Evolutionary conservation across 768 basidiomycete genomes (phyloP), one percentile per base, ranked within the genome.

Genomic region (Serendipita vermifera): DNA sequence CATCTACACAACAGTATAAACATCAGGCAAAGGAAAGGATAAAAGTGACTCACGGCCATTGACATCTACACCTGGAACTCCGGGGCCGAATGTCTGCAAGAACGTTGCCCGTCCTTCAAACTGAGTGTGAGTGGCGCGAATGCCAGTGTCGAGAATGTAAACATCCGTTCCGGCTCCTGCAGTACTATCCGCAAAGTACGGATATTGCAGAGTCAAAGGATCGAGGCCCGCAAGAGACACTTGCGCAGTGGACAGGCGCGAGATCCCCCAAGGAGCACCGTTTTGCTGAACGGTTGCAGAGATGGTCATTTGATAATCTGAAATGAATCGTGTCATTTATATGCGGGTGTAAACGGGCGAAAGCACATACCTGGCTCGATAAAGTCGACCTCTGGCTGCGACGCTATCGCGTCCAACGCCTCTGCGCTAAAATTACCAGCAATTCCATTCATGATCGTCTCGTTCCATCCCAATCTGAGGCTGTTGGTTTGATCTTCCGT

Each of bases 91-190:
- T 17, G 73, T 75, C 67, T 73, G 73, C 54, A 73, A 73, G 71
- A 73, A 75, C 46, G 57, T 63, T 24, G 66, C 65, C 38, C 67
- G 66, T 7, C 72, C 73, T 54, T 72, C 70, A 56, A 75, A 69
- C 61, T 75, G 73, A 61, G 70, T 69, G 64, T 75, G 73, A 54
- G 70, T 66, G 39, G 73, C 62, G 65, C 73, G 73, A 66, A 75
- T 69, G 60, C 56, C 56, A 14, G 56, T 57, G 24, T 57, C 56
- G 14, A 57, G 35, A 22, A 57, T 29, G 43, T 57, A 57, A 33
- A 57, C 33, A 24, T 57, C 56, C 13, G 46, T 46, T 17, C 56
- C 56, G 26, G 27, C 67, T 35, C 72, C 71, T 14, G 67, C 70
- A 15, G 65, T 53, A 5, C 61, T 41, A 38, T 69, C 67, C 63